A percentile compares a stretch with the other conserved stretches of the same genome.
Evolutionary conservation across 441 rosid species (phyloP).

Genomic region (Rhodomyrtus psidioides): DNA sequence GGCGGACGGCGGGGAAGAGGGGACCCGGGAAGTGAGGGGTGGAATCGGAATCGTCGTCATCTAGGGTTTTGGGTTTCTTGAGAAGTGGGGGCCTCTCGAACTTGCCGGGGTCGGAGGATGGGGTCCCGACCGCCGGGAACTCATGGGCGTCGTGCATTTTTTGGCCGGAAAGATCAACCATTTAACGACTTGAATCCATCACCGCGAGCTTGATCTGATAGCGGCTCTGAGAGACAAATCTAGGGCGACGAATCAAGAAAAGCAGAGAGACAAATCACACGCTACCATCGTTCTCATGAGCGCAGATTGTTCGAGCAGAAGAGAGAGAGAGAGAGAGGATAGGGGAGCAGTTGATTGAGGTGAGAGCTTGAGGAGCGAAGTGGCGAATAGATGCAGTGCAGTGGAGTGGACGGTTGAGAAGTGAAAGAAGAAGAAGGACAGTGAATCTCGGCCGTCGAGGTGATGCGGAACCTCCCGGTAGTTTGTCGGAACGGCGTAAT

Average conservation of each 20-base stretch:
- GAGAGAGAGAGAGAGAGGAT: neutral
- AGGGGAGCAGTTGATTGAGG: neutral
- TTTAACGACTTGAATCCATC: neutral
- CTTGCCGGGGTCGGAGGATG: slow-evolving; percentile 13
- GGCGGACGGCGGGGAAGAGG: slow-evolving; percentile 48
- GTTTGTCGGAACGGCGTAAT: slow-evolving; percentile 3
- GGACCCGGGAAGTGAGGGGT: slow-evolving; percentile 53
- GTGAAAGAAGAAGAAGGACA: neutral
- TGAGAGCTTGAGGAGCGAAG: neutral
- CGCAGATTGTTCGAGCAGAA: neutral
- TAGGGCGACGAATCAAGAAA: neutral
- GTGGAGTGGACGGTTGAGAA: neutral
- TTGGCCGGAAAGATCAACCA: neutral
- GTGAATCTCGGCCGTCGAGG: slow-evolving; percentile 12
- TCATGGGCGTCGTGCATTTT: neutral
- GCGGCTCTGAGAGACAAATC: neutral
- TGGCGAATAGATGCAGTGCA: neutral
- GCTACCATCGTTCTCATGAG: neutral
- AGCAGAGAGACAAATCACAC: neutral
- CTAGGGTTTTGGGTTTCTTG: slow-evolving; percentile 31
- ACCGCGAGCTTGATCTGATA: neutral
- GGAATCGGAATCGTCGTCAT: neutral
- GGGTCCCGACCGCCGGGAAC: neutral
- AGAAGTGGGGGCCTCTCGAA: slow-evolving; percentile 45
- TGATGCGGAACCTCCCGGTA: neutral